A percentile compares a stretch with the other conserved stretches of the same genome.
phyloP scores from a whole-genome alignment of 169 alveolate species.

The Pseudocohnilembus persalinus region DNA sequence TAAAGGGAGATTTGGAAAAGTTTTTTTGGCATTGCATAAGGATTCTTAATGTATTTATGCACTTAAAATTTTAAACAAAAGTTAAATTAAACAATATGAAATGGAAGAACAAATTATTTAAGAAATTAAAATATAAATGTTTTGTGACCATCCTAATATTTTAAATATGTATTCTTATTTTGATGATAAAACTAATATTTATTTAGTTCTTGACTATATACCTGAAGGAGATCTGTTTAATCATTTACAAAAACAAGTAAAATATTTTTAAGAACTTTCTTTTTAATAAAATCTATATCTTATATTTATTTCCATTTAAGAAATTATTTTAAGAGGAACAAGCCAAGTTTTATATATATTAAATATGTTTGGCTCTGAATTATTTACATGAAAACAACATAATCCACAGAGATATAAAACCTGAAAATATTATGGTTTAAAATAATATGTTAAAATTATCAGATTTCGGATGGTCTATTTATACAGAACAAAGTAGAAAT shows the following conservation, averaged over 20 bases:
- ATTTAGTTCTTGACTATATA: conserved; percentile 30
- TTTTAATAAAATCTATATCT: conserved; percentile 26
- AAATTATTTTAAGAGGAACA: conserved; percentile 12
- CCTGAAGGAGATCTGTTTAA: conserved; percentile 32
- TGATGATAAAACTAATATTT: conserved; percentile 22
- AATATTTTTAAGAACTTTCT: neutral
- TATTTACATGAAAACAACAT: conserved; percentile 33
- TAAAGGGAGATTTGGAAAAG: neutral
- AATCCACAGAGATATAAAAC: conserved; percentile 45
- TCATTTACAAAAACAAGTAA: conserved; percentile 16
- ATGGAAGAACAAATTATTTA: conserved; percentile 1
- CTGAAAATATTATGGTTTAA: conserved; percentile 40
- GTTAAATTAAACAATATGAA: neutral
- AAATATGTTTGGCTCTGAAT: conserved; percentile 22
- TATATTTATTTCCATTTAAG: neutral
- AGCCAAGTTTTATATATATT: conserved; percentile 22
- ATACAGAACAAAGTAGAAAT: conserved; percentile 41
- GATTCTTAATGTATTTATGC: neutral
- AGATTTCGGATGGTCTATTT: conserved; percentile 63
- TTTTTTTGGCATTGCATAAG: neutral
- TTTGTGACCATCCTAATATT: conserved; percentile 40
- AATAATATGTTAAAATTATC: conserved; percentile 43
- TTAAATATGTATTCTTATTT: conserved; percentile 36
- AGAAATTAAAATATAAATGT: conserved; percentile 40
- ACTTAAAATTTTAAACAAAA: too few relatives aligned